Evolutionary conservation across 345 rosid species (phyloP).

Genomic region (Aquilaria yunnanensis): DNA sequence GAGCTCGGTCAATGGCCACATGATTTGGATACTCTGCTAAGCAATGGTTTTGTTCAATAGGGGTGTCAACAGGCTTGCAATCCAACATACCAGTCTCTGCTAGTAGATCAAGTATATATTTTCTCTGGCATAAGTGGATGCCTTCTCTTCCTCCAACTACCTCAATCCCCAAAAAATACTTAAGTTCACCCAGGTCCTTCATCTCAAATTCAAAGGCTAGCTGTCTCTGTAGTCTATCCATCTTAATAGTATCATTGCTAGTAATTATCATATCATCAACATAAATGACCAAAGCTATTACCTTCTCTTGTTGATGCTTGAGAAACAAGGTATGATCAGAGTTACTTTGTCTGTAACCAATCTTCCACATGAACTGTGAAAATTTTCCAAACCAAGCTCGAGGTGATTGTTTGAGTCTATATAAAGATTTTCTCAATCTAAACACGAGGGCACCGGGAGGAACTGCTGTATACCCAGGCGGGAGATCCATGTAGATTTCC

Average conservation of each 20-base stretch:
- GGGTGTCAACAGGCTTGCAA: too few relatives aligned
- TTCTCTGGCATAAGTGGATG: not conserved
- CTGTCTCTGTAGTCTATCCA: not conserved
- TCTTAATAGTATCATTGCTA: not conserved
- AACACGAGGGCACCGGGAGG: too few relatives aligned
- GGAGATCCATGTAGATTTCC: too few relatives aligned
- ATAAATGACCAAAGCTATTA: not conserved
- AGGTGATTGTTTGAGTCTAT: slow-evolving; percentile 8
- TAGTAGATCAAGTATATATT: not conserved
- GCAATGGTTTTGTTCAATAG: too few relatives aligned
- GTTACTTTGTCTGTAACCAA: not conserved
- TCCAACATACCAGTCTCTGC: not conserved
- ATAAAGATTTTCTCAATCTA: not conserved
- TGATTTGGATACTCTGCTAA: not conserved
- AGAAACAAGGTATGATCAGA: slow-evolving; percentile 7
- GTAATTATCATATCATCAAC: too few relatives aligned
- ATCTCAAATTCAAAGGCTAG: not conserved
- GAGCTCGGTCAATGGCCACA: not conserved
- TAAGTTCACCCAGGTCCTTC: not conserved
- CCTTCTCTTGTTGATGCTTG: slow-evolving; percentile 6
- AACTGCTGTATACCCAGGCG: too few relatives aligned
- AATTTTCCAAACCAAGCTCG: slow-evolving; percentile 18
- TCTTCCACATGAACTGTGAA: not conserved
- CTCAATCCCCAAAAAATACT: slow-evolving; percentile 10
- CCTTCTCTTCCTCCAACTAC: too few relatives aligned